Conservation (phyloP, 2,329 filamentous ascomycete genomes). For the Arthrobotrys iridis region DNA sequence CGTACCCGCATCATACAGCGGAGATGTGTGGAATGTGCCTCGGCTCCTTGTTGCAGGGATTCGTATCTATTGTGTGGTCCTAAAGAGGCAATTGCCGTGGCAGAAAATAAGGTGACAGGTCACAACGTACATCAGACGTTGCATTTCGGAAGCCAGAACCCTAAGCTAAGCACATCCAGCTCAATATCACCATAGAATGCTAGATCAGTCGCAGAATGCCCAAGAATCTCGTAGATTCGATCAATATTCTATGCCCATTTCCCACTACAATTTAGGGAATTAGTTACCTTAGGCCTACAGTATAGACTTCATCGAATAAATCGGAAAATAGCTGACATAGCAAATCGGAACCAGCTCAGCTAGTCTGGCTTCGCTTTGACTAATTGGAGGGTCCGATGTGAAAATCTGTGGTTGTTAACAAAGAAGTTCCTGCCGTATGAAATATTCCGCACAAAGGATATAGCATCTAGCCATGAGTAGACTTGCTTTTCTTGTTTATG, state of each 20-base stretch:
- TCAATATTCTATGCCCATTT: no score
- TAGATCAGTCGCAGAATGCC: no score
- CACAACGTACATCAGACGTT: slow-evolving; percentile 8
- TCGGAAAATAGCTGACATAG: no score
- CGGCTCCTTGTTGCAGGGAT: slow-evolving; percentile 18
- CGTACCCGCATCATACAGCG: neutral
- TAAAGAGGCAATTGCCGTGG: slow-evolving; percentile 34
- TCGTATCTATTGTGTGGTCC: neutral
- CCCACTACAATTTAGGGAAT: no score
- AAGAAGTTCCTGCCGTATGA: neutral
- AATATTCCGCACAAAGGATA: neutral
- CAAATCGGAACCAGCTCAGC: neutral
- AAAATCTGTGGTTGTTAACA: neutral
- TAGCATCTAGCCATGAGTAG: neutral
- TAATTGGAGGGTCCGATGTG: neutral
- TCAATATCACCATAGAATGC: no score
- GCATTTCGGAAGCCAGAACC: neutral
- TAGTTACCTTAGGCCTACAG: no score
- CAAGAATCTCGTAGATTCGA: no score
- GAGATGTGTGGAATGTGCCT: slow-evolving; percentile 15
- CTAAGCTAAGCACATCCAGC: no score
- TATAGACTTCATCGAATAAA: no score
- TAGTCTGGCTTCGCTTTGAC: no score
- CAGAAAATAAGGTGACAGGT: slow-evolving; percentile 25
- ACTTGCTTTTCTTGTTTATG: neutral